These are phyloP conservation scores for Fusarium sp. DNA, from an alignment of 2,329 filamentous ascomycete genomes.

Conservation along the genomic window DNA sequence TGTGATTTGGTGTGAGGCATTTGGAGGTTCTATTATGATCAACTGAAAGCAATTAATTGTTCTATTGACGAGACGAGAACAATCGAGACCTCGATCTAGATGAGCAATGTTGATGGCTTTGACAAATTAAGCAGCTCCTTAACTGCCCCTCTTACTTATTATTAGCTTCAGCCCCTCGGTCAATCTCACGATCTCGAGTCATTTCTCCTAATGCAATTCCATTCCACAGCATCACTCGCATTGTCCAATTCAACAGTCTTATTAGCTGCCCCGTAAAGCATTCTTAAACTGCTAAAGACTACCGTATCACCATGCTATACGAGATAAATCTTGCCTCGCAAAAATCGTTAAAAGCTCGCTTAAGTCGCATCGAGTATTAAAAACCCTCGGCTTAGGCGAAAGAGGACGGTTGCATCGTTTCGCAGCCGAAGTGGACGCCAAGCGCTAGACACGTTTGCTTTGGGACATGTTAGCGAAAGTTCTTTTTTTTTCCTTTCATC, in stretches of 20 bases:
- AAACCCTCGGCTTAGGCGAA: constrained; percentile 25
- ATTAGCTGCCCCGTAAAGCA: background rate
- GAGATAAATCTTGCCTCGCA: constrained; percentile 10
- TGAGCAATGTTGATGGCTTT: accelerated
- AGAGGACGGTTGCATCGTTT: constrained; percentile 37
- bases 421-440: constrained; percentile 36
- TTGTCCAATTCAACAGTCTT: background rate
- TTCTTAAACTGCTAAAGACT: background rate
- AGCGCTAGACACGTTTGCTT: background rate
- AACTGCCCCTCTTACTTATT: background rate
- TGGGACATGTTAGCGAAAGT: constrained; percentile 5
- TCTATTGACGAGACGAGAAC: background rate
- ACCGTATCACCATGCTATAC: background rate
- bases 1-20: constrained; percentile 22
- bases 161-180: background rate
- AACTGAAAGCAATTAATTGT: background rate
- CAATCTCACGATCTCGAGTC: background rate
- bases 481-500: background rate
- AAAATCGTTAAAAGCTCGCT: constrained; percentile 13
- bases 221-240: background rate
- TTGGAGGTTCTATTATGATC: background rate
- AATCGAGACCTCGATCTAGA: background rate
- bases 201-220: background rate
- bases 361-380: background rate
- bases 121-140: background rate